phyloP scores from a whole-genome alignment of 148 eudicot genomes.

The Amaranthus hypochondriacus region DNA sequence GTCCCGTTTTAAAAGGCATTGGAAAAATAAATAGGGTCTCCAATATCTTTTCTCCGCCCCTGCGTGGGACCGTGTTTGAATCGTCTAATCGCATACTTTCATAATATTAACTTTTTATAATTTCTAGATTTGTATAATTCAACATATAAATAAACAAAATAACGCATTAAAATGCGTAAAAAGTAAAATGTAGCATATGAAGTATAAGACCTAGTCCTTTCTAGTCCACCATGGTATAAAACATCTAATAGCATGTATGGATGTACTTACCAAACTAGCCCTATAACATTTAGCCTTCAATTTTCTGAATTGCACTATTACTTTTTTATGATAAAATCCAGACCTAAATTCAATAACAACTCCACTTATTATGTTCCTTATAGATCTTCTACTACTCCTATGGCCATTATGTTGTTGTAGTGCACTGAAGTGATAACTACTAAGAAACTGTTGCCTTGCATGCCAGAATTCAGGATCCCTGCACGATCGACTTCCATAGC shows the following conservation, averaged over 20 bases:
- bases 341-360: conserved; percentile 12
- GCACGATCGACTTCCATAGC: conserved; percentile 25
- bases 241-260: conserved; percentile 20
- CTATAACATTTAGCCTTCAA: conserved; percentile 9
- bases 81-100: too few relatives aligned
- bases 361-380: conserved; percentile 3
- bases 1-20: too few relatives aligned
- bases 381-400: conserved; percentile 17
- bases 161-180: too few relatives aligned
- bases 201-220: neutral
- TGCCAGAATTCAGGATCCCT: conserved; percentile 33
- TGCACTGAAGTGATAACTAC: conserved; percentile 25
- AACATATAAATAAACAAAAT: too few relatives aligned
- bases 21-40: too few relatives aligned
- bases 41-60: too few relatives aligned
- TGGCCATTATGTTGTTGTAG: neutral
- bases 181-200: too few relatives aligned
- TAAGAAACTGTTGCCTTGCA: conserved; percentile 29
- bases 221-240: conserved; percentile 19
- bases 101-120: too few relatives aligned
- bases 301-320: conserved; percentile 5
- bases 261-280: conserved; percentile 11
- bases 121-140: too few relatives aligned
- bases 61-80: too few relatives aligned
- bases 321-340: conserved; percentile 18